Percentiles rank a stretch among this genome's conserved stretches.
These are phyloP conservation scores for Boletellus ananiceps DNA, from an alignment of 768 basidiomycete species.

Conservation along the genomic window DNA sequence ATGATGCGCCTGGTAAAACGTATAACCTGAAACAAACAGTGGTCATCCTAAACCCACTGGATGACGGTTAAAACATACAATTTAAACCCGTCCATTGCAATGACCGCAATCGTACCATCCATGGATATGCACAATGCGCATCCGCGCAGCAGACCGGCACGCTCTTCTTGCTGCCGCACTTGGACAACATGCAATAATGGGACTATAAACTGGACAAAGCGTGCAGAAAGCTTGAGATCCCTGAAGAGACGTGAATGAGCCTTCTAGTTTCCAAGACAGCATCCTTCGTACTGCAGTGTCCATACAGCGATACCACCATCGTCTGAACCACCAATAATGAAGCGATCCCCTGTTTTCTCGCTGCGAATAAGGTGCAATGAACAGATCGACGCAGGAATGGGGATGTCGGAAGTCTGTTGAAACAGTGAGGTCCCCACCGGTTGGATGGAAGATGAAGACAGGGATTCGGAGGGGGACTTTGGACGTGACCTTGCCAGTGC, in stretches of 20 bases:
- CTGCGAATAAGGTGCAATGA: slow-evolving; percentile 54
- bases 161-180: slow-evolving; percentile 42
- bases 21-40: slow-evolving; percentile 49
- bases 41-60: background rate
- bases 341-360: slow-evolving; percentile 52
- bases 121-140: slow-evolving; percentile 67
- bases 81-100: slow-evolving; percentile 68
- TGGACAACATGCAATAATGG: slow-evolving; percentile 58
- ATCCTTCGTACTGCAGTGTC: slow-evolving; percentile 51
- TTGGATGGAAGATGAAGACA: slow-evolving; percentile 1
- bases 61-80: slow-evolving; percentile 47
- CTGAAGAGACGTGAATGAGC: slow-evolving; percentile 33
- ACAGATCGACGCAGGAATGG: slow-evolving; percentile 43
- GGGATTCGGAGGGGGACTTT: background rate
- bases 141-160: slow-evolving; percentile 54
- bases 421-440: slow-evolving; percentile 15
- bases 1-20: slow-evolving; percentile 77
- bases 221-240: slow-evolving; percentile 58
- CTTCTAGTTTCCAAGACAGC: background rate
- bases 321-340: slow-evolving; percentile 69
- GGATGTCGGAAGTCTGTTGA: slow-evolving; percentile 39
- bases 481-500: slow-evolving; percentile 24
- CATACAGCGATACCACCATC: slow-evolving; percentile 78
- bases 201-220: slow-evolving; percentile 69
- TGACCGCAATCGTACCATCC: slow-evolving; percentile 82